These are phyloP conservation scores for Arctium minus DNA, from an alignment of 129 eudicot genomes.

Conservation along the genomic window DNA sequence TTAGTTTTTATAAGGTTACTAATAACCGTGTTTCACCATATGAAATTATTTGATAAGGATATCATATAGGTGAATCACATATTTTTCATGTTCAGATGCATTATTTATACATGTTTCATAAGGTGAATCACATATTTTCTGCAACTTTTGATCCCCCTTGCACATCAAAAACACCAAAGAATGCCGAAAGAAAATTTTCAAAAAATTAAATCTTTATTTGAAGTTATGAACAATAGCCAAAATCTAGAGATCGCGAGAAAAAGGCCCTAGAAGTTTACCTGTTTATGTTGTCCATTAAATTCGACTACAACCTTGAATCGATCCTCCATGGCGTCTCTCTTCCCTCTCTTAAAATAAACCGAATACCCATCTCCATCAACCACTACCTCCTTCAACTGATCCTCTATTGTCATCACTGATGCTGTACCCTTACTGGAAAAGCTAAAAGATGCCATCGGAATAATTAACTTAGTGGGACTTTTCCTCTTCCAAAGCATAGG, in stretches of 20 bases:
- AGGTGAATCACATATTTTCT: too few relatives aligned
- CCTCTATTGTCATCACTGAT: background rate
- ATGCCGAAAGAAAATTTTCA: slow-evolving; percentile 41
- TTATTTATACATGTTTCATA: too few relatives aligned
- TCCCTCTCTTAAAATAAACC: too few relatives aligned
- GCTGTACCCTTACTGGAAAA: slow-evolving; percentile 19
- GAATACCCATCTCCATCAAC: slow-evolving; percentile 73
- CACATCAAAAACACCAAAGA: slow-evolving; percentile 89
- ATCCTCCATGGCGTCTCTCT: too few relatives aligned
- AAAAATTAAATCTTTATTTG: too few relatives aligned
- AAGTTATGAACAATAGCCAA: too few relatives aligned
- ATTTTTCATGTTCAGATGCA: too few relatives aligned
- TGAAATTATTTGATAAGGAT: too few relatives aligned
- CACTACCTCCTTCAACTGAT: slow-evolving; percentile 35
- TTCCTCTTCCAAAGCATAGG: slow-evolving; percentile 58
- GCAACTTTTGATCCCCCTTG: slow-evolving; percentile 96
- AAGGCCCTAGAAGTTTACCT: slow-evolving; percentile 35
- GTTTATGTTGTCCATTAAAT: slow-evolving; percentile 65
- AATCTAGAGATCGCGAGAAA: background rate
- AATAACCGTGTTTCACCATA: too few relatives aligned
- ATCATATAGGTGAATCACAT: too few relatives aligned
- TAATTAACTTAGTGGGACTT: slow-evolving; percentile 71
- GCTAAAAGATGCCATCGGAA: slow-evolving; percentile 46
- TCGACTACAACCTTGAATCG: slow-evolving; percentile 68
- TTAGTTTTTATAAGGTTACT: too few relatives aligned